Evolutionary conservation across 2,329 filamentous ascomycete species (phyloP).

Genomic region (Apiospora phragmitis): DNA sequence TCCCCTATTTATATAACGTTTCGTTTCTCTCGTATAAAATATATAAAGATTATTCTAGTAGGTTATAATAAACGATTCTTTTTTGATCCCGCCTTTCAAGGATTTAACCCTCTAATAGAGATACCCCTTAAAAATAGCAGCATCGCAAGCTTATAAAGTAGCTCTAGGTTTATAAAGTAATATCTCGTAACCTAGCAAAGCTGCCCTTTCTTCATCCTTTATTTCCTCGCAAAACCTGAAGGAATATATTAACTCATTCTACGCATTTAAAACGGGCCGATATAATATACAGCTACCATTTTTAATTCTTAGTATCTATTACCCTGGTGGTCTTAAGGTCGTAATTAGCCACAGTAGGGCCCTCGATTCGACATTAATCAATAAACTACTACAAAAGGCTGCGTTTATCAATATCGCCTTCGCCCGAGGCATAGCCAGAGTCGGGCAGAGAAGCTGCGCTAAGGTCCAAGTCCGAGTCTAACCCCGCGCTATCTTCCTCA

Average conservation of each 20-base stretch:
- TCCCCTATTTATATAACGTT: conserved; percentile 17
- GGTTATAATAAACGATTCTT: conserved; percentile 18
- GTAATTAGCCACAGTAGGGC: conserved; percentile 22
- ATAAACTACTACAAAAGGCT: conserved; percentile 20
- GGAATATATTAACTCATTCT: no score
- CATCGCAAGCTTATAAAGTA: conserved; percentile 13
- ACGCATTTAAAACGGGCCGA: neutral
- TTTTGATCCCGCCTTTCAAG: conserved; percentile 22
- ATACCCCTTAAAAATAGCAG: conserved; percentile 23
- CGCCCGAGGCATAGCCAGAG: conserved; percentile 18
- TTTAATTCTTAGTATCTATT: conserved; percentile 19
- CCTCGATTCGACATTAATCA: conserved; percentile 19
- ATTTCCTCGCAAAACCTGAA: conserved; percentile 18
- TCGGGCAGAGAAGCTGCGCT: conserved; percentile 13
- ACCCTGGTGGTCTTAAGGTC: conserved; percentile 20
- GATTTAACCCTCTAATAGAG: conserved; percentile 19
- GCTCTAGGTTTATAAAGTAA: neutral
- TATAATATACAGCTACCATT: conserved; percentile 17
- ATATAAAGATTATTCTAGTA: conserved; percentile 25
- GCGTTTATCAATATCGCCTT: conserved; percentile 9
- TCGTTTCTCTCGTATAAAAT: conserved; percentile 18
- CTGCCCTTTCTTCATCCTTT: conserved; percentile 15
- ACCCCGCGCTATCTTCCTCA: neutral
- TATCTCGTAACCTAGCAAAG: conserved; percentile 6
- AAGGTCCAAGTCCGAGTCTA: neutral